These are phyloP conservation scores for Filosporella fistucella DNA, from an alignment of 495 filamentous ascomycete genomes.

Conservation along the genomic window DNA sequence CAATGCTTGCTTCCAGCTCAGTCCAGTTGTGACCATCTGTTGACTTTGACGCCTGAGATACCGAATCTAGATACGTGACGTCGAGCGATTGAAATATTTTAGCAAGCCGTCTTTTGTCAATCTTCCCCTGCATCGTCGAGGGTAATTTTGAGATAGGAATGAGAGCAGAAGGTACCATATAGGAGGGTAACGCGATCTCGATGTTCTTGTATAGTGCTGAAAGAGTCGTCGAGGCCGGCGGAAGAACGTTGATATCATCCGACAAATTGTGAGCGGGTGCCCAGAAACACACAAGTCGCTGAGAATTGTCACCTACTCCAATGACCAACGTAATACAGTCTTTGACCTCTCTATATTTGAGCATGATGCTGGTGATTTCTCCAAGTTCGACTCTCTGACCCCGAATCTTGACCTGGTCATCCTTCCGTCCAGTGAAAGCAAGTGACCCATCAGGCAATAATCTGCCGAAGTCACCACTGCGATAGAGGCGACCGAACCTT, in stretches of 20 bases:
- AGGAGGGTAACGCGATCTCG: conserved; percentile 44
- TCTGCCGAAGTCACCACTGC: conserved; percentile 67
- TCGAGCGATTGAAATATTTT: conserved; percentile 22
- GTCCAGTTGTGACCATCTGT: conserved; percentile 30
- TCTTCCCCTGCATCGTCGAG: conserved; percentile 58
- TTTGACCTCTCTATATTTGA: conserved; percentile 34
- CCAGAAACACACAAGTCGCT: conserved; percentile 56
- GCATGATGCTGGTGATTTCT: conserved; percentile 63
- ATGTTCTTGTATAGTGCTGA: conserved; percentile 38
- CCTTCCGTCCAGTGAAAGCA: conserved; percentile 66
- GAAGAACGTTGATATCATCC: conserved; percentile 22
- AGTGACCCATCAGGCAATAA: conserved; percentile 66
- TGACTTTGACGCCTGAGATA: conserved; percentile 18
- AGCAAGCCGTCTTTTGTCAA: conserved; percentile 46
- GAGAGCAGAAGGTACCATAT: conserved; percentile 66
- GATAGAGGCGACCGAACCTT: conserved; percentile 61
- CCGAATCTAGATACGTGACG: conserved; percentile 12
- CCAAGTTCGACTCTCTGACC: conserved; percentile 75
- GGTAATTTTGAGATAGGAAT: conserved; percentile 63
- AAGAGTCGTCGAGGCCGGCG: conserved; percentile 16
- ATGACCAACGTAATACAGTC: conserved; percentile 54
- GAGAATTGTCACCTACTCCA: conserved; percentile 17
- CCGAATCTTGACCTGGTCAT: conserved; percentile 79
- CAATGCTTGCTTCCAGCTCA: conserved; percentile 38
- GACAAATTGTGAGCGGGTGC: conserved; percentile 34